phyloP scores from a whole-genome alignment of 1,139 yeast genomes.

The Geotrichum cucujoidarum region DNA sequence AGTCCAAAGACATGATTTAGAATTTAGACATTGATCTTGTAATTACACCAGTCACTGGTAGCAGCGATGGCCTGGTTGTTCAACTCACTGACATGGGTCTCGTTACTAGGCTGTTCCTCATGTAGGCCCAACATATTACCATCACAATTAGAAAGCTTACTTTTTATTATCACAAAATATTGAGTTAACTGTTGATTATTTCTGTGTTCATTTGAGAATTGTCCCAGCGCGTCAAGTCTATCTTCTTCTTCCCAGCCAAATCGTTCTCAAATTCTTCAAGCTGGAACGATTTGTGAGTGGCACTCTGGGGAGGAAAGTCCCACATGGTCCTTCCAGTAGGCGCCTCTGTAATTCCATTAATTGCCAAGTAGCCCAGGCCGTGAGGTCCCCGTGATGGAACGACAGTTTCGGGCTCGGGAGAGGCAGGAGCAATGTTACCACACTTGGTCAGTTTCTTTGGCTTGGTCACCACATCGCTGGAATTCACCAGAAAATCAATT shows the following conservation, averaged over 20 bases:
- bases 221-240: conserved; percentile 1
- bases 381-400: too few relatives aligned
- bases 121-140: too few relatives aligned
- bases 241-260: neutral
- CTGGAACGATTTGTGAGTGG: neutral
- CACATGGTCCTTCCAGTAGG: neutral
- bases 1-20: too few relatives aligned
- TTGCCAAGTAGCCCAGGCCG: too few relatives aligned
- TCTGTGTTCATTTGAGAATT: neutral
- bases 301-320: neutral
- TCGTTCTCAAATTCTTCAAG: neutral
- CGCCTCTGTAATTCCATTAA: neutral
- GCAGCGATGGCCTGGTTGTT: too few relatives aligned
- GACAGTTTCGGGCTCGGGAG: neutral
- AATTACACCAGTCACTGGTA: too few relatives aligned
- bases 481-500: conserved; percentile 24
- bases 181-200: too few relatives aligned
- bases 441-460: neutral
- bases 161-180: too few relatives aligned
- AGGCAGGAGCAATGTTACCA: neutral
- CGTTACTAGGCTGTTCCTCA: too few relatives aligned
- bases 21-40: too few relatives aligned
- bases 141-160: too few relatives aligned
- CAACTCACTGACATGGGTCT: too few relatives aligned
- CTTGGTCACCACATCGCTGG: neutral